Evolutionary conservation across 768 basidiomycete genomes (phyloP), one percentile per base, ranked within the genome.

Genomic region (Clathrus columnatus): DNA sequence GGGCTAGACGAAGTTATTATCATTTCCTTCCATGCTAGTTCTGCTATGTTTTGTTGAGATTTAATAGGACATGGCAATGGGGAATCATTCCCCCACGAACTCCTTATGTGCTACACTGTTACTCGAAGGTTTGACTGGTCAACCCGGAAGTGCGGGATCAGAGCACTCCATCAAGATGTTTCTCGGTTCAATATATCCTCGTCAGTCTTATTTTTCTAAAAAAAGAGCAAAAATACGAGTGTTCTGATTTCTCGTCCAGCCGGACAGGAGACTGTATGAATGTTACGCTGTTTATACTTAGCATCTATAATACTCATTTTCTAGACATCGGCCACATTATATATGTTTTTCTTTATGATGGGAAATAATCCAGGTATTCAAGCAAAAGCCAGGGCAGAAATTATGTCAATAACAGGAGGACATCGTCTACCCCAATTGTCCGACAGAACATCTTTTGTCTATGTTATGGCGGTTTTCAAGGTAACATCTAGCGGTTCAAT

Each of bases 391-490:
- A 50, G 58, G 16, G 51, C 54, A 17, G 62, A 62, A 43, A 48
- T 60, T 21, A 56, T 57, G 27, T 32, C 41, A 8, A 54, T 59
- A 7, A 44, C 56, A 18, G 59, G 61, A 17, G 30, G 52, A 8
- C 47, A 51, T 24, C 36, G 61, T 7, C 47, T 59, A 11, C 61
- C 61, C 6, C 54, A 4, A 5, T 28, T 59, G 7, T 46, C 32
- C 5, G 58, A 59, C 6, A 23, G 51, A 41, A 41, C 21, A 10
- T 10, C 16, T 51, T 44, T 63, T 8, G 61, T 61, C 17, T 63
- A 63, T 41, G 29, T 63, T 16, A 45, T 50, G 16, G 59, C 59
- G 16, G 5, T 63, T 8, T 26, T 54, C n/a, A 50, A 61, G 42
- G 62, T 42, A 11, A n/a, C n/a, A n/a, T n/a, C n/a, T 42, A 20